Base-by-base conservation (phyloP, 768 basidiomycete species). In the Lactarius deliciosus region DNA sequence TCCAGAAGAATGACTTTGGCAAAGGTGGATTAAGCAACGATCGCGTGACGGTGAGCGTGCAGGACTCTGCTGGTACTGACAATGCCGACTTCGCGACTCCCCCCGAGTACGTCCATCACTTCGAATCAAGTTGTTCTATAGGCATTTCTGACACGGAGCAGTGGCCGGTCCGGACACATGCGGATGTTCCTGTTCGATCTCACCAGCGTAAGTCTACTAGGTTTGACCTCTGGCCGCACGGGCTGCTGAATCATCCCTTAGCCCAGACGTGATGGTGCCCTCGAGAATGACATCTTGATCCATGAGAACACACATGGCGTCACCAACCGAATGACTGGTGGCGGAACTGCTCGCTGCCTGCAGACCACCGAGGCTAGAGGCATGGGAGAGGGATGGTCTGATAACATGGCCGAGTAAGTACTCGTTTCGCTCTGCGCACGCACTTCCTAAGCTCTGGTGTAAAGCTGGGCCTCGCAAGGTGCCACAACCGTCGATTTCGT, bases 331-430 rank as follows among this genome's bases (percentile, higher is more conserved):
- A 75, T 85, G 77, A 84, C 82, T 15, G 84, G 84, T 22, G 82
- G 84, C 40, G 83, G 82, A 30, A 82, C 81, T 32, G 83, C 82
- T 50, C 76, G 85, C 15, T 89, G 88, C 77, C 76, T 89, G 66
- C 84, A 87, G 72, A 85, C 81, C 34, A 79, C 79, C 36, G 88
- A 89, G 72, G 79, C 87, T 3, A 84, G 85, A 25, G 88, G 87
- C 18, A 81, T 89, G 81, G 87, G 87, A 53, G 88, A 90, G 74
- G 87, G 85, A n/a, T 89, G 86, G 86, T 83, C 83, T 2, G 87
- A 87, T 74, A 66, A 73, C 10, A 64, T 74, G 53, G 74, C 74
- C 3, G 72, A 74, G 72, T 73, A 56, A 25, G 65, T 61, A 5
- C 11, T 28, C 22, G 38, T 16, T 41, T 8, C 15, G 4, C 15